A percentile compares a stretch with the other conserved stretches of the same genome.
Evolutionary conservation across 768 basidiomycete species (phyloP).

Genomic region (Agaricus blazei): DNA sequence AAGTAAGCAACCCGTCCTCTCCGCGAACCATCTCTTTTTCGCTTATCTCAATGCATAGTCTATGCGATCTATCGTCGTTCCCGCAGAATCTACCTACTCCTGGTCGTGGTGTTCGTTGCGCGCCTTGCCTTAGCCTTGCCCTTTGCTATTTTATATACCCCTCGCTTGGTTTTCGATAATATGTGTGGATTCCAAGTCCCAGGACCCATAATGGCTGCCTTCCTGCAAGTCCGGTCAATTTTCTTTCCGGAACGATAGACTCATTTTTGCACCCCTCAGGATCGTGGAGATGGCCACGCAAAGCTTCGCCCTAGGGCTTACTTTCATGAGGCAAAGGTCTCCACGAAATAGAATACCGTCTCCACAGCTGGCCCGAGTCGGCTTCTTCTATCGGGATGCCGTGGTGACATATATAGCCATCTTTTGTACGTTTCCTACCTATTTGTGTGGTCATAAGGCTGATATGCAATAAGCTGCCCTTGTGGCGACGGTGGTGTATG

Average conservation of each 20-base stretch:
- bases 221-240: neutral
- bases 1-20: neutral
- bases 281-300: neutral
- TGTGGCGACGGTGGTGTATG: neutral
- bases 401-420: neutral
- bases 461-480: neutral
- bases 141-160: neutral
- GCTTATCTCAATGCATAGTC: neutral
- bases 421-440: neutral
- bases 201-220: neutral
- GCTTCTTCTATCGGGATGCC: conserved; percentile 1
- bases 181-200: neutral
- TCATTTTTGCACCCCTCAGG: neutral
- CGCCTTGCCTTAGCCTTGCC: neutral
- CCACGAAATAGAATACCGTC: neutral
- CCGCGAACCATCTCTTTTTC: neutral
- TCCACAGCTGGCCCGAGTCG: neutral
- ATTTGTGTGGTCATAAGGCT: neutral
- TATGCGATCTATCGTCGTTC: neutral
- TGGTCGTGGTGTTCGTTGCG: neutral
- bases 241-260: neutral
- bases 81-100: neutral
- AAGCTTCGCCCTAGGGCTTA: neutral
- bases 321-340: neutral
- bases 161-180: neutral